Percentiles rank a stretch among this genome's conserved stretches.
phyloP scores from a whole-genome alignment of 805 yeast genomes.

The Teunomyces atbi region DNA sequence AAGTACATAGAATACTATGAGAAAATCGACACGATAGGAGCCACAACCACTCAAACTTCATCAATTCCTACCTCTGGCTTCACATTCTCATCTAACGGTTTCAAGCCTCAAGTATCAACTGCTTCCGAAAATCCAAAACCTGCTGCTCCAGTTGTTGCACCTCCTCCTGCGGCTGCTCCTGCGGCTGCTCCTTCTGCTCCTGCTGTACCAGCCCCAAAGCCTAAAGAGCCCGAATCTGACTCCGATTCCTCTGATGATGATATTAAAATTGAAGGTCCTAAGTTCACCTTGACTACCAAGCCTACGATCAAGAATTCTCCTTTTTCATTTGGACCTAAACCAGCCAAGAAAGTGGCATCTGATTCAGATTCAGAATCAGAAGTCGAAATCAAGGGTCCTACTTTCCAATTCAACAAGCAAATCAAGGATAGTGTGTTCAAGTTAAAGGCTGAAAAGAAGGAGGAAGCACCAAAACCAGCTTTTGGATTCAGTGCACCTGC shows the following conservation, averaged over 20 bases:
- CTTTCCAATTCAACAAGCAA: constrained; percentile 46
- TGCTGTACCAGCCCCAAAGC: constrained; percentile 3
- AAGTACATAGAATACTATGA: constrained; percentile 58
- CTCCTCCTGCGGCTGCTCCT: constrained; percentile 5
- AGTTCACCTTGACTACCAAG: constrained; percentile 27
- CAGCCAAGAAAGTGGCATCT: constrained; percentile 25
- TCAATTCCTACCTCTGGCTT: not conserved
- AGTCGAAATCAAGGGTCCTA: constrained; percentile 71
- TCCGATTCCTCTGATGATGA: constrained; percentile 26
- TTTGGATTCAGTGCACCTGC: constrained; percentile 5
- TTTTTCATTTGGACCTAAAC: constrained; percentile 36
- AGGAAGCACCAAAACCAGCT: not conserved
- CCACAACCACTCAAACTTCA: not conserved
- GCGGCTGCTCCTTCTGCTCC: not conserved
- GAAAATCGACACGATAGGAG: constrained; percentile 22
- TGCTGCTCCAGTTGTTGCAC: constrained; percentile 2
- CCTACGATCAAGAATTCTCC: constrained; percentile 34
- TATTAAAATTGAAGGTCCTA: constrained; percentile 35
- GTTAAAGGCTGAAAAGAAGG: constrained; percentile 3
- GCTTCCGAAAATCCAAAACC: not conserved
- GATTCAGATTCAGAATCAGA: constrained; percentile 61
- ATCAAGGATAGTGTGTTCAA: constrained; percentile 36
- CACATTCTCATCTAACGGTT: constrained; percentile 2
- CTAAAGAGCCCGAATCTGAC: constrained; percentile 5
- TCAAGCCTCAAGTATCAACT: constrained; percentile 1